phyloP scores from a whole-genome alignment of 1,284 basidiomycete genomes.

The Malassezia furfur region DNA sequence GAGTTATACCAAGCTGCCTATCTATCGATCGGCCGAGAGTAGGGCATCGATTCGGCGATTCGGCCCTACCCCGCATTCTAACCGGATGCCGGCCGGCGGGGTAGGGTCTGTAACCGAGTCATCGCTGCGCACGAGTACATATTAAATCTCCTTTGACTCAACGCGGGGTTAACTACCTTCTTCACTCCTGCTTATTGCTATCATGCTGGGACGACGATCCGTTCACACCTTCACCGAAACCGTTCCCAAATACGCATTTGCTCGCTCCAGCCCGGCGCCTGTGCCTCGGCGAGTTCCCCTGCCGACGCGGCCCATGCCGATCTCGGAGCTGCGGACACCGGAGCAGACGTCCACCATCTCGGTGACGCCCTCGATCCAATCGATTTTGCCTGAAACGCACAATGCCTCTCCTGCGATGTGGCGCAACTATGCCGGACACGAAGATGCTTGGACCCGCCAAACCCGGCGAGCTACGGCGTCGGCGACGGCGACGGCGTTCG shows the following conservation, averaged over 20 bases:
- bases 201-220: not conserved
- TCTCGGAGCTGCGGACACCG: slow-evolving; percentile 5
- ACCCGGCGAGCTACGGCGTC: not conserved
- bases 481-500: not conserved
- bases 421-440: not conserved
- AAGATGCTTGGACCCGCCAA: not conserved
- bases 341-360: slow-evolving; percentile 1
- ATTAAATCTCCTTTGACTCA: not conserved
- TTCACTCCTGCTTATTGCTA: not conserved
- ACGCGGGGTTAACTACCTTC: not conserved
- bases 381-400: not conserved
- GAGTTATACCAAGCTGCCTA: too few species aligned
- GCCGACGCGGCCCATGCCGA: slow-evolving; percentile 10
- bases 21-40: too few species aligned
- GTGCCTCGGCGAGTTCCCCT: not conserved
- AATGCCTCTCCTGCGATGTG: not conserved
- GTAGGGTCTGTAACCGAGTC: not conserved
- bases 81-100: not conserved
- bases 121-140: not conserved
- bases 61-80: not conserved
- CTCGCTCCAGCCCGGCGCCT: not conserved
- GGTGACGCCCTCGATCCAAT: not conserved
- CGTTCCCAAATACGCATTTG: not conserved
- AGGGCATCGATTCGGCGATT: too few species aligned
- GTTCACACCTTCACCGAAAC: slow-evolving; percentile 2